These are phyloP conservation scores for Candida frijolesensis DNA, from an alignment of 1,139 yeast genomes.

Conservation along the genomic window DNA sequence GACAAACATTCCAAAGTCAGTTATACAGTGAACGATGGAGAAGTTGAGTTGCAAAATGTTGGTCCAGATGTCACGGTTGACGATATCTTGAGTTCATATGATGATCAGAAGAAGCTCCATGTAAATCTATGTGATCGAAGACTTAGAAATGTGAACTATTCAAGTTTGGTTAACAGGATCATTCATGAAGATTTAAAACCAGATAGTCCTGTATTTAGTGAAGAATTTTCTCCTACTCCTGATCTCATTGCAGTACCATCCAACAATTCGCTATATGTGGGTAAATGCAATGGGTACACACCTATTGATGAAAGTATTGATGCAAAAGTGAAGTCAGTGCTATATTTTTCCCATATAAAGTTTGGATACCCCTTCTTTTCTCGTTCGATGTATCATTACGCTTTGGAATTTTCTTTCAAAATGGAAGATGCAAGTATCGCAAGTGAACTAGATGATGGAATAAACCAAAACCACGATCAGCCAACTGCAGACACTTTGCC, in stretches of 20 bases:
- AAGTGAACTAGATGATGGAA: neutral
- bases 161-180: constrained; percentile 5
- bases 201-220: constrained; percentile 10
- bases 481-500: constrained; percentile 5
- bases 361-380: constrained; percentile 24
- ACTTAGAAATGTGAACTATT: constrained; percentile 13
- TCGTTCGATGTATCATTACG: constrained; percentile 19
- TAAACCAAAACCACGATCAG: neutral
- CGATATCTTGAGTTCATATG: constrained; percentile 14
- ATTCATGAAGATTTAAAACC: constrained; percentile 8
- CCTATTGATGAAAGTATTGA: constrained; percentile 12
- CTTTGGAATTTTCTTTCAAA: constrained; percentile 27
- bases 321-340: constrained; percentile 10
- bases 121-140: constrained; percentile 24
- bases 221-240: constrained; percentile 19
- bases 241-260: constrained; percentile 20
- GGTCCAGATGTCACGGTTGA: constrained; percentile 10
- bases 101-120: constrained; percentile 17
- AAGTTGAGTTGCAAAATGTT: constrained; percentile 5
- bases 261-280: constrained; percentile 7
- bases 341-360: constrained; percentile 17
- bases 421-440: neutral
- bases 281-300: constrained; percentile 18
- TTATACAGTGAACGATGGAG: constrained; percentile 13
- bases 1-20: constrained; percentile 14